These are phyloP conservation scores for Penicillium angulare DNA, from an alignment of 495 filamentous ascomycete species.

Conservation along the genomic window DNA sequence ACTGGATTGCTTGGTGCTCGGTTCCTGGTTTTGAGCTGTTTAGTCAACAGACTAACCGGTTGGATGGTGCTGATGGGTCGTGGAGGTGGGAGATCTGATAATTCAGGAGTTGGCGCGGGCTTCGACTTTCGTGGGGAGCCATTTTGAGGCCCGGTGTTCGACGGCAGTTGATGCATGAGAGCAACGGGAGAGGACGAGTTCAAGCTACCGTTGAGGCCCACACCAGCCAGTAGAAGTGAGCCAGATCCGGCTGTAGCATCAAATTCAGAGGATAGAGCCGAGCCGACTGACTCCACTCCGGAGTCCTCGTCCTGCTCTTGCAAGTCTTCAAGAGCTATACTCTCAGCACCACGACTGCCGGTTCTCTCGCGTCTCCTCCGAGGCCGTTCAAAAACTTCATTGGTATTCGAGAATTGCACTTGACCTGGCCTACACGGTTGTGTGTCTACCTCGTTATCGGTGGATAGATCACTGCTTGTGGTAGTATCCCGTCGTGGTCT, in stretches of 20 bases:
- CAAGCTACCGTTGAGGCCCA: constrained; percentile 43
- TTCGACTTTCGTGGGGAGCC: constrained; percentile 60
- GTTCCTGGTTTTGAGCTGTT: constrained; percentile 73
- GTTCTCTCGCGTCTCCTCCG: constrained; percentile 59
- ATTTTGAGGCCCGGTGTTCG: constrained; percentile 36
- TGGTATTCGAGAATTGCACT: constrained; percentile 48
- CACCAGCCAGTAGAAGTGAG: constrained; percentile 52
- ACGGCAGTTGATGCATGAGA: constrained; percentile 44
- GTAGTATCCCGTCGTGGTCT: constrained; percentile 78
- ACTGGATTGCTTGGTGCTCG: constrained; percentile 79
- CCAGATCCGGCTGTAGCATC: constrained; percentile 62
- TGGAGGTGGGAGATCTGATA: constrained; percentile 84
- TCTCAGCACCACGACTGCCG: constrained; percentile 47
- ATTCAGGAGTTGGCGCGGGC: constrained; percentile 51
- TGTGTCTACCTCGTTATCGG: constrained; percentile 79
- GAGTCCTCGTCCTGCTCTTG: constrained; percentile 59
- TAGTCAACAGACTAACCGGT: constrained; percentile 70
- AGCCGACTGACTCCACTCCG: constrained; percentile 62
- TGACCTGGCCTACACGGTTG: constrained; percentile 62
- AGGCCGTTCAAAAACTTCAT: constrained; percentile 57
- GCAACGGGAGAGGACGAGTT: constrained; percentile 45
- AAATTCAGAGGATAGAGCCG: constrained; percentile 66
- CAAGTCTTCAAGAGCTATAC: constrained; percentile 33
- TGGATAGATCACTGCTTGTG: constrained; percentile 89
- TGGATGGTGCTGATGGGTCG: constrained; percentile 82